Percentiles rank a stretch among this genome's conserved stretches.
Evolutionary conservation across 495 filamentous ascomycete genomes (phyloP).

Genomic region (Xylaria longipes): DNA sequence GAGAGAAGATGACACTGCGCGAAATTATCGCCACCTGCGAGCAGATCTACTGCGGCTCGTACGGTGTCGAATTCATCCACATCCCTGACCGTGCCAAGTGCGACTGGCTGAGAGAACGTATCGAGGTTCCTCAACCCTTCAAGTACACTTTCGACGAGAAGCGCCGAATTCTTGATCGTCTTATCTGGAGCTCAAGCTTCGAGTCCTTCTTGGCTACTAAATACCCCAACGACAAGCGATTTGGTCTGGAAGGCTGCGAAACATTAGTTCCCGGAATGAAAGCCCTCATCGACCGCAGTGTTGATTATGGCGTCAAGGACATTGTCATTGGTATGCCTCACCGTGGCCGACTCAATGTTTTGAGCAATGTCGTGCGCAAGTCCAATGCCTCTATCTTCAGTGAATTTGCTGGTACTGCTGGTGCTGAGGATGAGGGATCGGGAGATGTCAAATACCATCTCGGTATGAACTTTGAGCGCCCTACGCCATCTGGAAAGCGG

Average conservation of each 20-base stretch:
- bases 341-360: constrained; percentile 95
- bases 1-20: constrained; percentile 93
- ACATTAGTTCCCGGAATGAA: constrained; percentile 98
- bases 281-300: constrained; percentile 95
- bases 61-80: constrained; percentile 97
- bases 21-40: constrained; percentile 95
- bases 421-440: constrained; percentile 92
- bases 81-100: constrained; percentile 97
- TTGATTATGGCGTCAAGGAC: constrained; percentile 97
- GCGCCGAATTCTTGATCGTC: constrained; percentile 92
- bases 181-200: constrained; percentile 98
- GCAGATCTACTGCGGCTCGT: constrained; percentile 93
- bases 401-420: constrained; percentile 90
- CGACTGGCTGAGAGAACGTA: constrained; percentile 94
- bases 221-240: constrained; percentile 99
- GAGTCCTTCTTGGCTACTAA: constrained; percentile 93
- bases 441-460: constrained; percentile 99
- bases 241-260: constrained; percentile 96
- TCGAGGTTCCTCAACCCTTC: constrained; percentile 93
- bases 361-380: constrained; percentile 98
- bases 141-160: constrained; percentile 97
- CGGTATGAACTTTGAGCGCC: constrained; percentile 99
- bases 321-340: constrained; percentile 99
- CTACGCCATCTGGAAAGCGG: constrained; percentile 96
- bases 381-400: constrained; percentile 99